Conservation (phyloP, 768 basidiomycete species). For the Dioszegia hungarica region DNA sequence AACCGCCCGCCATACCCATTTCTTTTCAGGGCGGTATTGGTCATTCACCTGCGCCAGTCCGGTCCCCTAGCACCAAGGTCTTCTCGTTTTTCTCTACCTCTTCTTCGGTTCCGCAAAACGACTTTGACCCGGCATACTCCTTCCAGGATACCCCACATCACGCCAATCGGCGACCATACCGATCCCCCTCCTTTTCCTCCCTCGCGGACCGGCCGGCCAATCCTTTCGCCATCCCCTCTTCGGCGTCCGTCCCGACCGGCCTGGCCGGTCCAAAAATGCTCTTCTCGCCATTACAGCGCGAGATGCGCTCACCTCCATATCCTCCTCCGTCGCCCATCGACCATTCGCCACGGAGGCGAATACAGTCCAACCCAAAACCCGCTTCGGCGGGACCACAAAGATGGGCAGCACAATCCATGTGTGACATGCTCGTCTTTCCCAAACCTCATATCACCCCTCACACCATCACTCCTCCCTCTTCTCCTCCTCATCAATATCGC, state of each 20-base stretch:
- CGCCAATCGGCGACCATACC: background rate
- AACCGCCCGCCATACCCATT: slow-evolving; percentile 5
- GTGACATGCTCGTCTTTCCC: slow-evolving; percentile 34
- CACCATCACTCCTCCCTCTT: slow-evolving; percentile 32
- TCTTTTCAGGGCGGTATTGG: slow-evolving; percentile 21
- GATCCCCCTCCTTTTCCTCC: slow-evolving; percentile 26
- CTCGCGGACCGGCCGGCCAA: slow-evolving; percentile 5
- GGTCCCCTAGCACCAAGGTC: background rate
- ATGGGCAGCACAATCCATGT: slow-evolving; percentile 34
- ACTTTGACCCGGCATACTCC: background rate
- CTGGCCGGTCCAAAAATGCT: slow-evolving; percentile 31
- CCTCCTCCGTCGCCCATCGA: background rate
- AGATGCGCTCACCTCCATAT: slow-evolving; percentile 13
- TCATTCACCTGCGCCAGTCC: slow-evolving; percentile 15
- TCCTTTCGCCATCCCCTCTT: slow-evolving; percentile 21
- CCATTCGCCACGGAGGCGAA: background rate
- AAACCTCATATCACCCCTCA: slow-evolving; percentile 32
- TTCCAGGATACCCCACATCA: background rate
- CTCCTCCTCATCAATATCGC: slow-evolving; percentile 7
- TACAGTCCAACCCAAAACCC: background rate
- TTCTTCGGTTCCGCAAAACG: background rate
- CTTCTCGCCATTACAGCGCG: slow-evolving; percentile 35
- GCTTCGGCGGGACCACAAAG: background rate
- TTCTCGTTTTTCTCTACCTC: slow-evolving; percentile 10
- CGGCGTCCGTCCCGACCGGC: slow-evolving; percentile 39